Evolutionary conservation across 139 green algal species (phyloP).

Genomic region (Chlamydomonas sp.): DNA sequence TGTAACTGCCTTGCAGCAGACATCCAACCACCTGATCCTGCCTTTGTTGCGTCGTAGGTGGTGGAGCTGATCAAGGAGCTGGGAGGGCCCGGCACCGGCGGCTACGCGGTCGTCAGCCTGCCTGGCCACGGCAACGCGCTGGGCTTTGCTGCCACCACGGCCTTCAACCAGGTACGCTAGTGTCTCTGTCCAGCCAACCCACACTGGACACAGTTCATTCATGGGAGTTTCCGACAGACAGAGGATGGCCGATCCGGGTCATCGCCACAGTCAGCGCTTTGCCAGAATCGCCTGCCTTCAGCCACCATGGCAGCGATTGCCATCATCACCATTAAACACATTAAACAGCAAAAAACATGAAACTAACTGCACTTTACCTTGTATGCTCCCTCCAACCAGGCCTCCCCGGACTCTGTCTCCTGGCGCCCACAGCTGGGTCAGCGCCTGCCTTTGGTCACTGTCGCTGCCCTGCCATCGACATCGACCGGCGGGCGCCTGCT

Average conservation of each 20-base stretch:
- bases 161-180: slow-evolving; percentile 75
- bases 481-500: neutral
- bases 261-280: too few species aligned
- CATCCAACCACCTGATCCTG: neutral
- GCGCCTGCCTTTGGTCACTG: neutral
- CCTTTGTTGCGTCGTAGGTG: neutral
- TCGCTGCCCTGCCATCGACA: neutral
- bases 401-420: slow-evolving; percentile 11
- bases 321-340: too few species aligned
- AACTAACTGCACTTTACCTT: too few species aligned
- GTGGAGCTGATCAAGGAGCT: slow-evolving; percentile 28
- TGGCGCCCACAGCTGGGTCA: neutral
- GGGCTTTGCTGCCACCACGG: slow-evolving; percentile 49
- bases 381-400: too few species aligned
- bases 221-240: too few species aligned
- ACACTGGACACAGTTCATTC: too few species aligned
- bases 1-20: neutral
- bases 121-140: slow-evolving; percentile 34
- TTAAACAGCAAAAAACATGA: too few species aligned
- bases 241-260: too few species aligned
- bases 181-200: too few species aligned
- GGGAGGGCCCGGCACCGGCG: neutral
- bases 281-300: too few species aligned
- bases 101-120: slow-evolving; percentile 56
- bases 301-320: too few species aligned